These are phyloP conservation scores for Tricholoma saponaceum DNA, from an alignment of 768 basidiomycete genomes.

Conservation along the genomic window DNA sequence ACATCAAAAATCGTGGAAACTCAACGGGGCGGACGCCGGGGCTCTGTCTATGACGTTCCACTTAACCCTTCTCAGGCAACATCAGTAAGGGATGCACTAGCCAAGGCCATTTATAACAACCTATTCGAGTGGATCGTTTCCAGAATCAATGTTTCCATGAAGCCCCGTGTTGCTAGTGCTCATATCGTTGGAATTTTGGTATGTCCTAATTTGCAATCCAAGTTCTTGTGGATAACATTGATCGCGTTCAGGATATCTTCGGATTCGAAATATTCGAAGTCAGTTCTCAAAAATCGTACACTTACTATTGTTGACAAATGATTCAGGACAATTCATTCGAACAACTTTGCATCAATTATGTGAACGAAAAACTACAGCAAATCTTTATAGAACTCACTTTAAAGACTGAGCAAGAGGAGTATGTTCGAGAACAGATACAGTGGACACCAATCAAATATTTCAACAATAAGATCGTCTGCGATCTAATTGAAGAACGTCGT, in stretches of 20 bases:
- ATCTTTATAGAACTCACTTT: constrained; percentile 99
- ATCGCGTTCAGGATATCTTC: constrained; percentile 79
- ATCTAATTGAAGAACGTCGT: constrained; percentile 93
- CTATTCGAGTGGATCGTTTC: constrained; percentile 99
- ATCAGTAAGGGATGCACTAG: constrained; percentile 85
- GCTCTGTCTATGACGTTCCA: constrained; percentile 96
- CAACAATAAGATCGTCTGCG: constrained; percentile 98
- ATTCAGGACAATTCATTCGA: constrained; percentile 91
- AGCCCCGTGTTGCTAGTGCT: constrained; percentile 64
- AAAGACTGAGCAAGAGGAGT: constrained; percentile 99
- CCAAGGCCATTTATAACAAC: constrained; percentile 98
- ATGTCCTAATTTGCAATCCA: constrained; percentile 14
- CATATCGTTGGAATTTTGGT: constrained; percentile 93
- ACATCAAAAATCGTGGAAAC: constrained; percentile 89
- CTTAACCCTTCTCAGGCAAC: constrained; percentile 88
- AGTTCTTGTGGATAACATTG: neutral
- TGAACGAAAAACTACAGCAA: constrained; percentile 99
- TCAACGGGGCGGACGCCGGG: constrained; percentile 84
- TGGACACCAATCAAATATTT: constrained; percentile 99
- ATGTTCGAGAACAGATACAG: constrained; percentile 96
- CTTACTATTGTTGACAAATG: constrained; percentile 2
- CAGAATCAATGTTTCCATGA: constrained; percentile 95
- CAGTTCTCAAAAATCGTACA: constrained; percentile 5
- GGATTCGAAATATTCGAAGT: constrained; percentile 99
- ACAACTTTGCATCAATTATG: constrained; percentile 99